phyloP scores from a whole-genome alignment of 2,329 filamentous ascomycete genomes.

The Xylaria sp. region DNA sequence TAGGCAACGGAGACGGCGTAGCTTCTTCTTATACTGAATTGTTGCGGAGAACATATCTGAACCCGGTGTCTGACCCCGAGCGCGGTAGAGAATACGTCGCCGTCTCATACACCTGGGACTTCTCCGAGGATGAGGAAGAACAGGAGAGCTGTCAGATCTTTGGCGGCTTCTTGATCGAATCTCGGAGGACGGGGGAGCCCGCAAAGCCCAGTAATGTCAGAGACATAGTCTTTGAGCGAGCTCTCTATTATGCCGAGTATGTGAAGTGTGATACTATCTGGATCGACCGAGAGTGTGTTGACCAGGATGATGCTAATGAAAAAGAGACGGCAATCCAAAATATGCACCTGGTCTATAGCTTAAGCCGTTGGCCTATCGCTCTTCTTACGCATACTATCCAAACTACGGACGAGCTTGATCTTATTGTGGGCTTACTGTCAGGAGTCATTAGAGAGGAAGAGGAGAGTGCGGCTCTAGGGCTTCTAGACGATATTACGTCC shows the following conservation, averaged over 20 bases:
- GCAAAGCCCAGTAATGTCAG: slow-evolving; percentile 42
- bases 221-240: slow-evolving; percentile 43
- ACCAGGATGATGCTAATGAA: slow-evolving; percentile 42
- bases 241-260: slow-evolving; percentile 42
- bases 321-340: slow-evolving; percentile 46
- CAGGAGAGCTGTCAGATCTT: slow-evolving; percentile 25
- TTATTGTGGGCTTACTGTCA: slow-evolving; percentile 40
- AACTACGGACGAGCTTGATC: slow-evolving; percentile 41
- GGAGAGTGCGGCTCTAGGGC: slow-evolving; percentile 38
- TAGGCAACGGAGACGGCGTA: slow-evolving; percentile 38
- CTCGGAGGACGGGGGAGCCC: slow-evolving; percentile 38
- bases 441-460: slow-evolving; percentile 38
- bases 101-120: slow-evolving; percentile 46
- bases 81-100: slow-evolving; percentile 43
- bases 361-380: slow-evolving; percentile 43
- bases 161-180: slow-evolving; percentile 42
- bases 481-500: slow-evolving; percentile 45
- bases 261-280: slow-evolving; percentile 44
- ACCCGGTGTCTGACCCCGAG: slow-evolving; percentile 40
- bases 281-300: slow-evolving; percentile 47
- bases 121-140: slow-evolving; percentile 42
- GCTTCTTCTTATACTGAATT: slow-evolving; percentile 34
- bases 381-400: slow-evolving; percentile 44
- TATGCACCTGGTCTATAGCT: slow-evolving; percentile 47
- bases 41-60: slow-evolving; percentile 41